These are phyloP conservation scores for Cutaneotrichosporon cyanovorans DNA, from an alignment of 1,284 basidiomycete species.

Conservation along the genomic window DNA sequence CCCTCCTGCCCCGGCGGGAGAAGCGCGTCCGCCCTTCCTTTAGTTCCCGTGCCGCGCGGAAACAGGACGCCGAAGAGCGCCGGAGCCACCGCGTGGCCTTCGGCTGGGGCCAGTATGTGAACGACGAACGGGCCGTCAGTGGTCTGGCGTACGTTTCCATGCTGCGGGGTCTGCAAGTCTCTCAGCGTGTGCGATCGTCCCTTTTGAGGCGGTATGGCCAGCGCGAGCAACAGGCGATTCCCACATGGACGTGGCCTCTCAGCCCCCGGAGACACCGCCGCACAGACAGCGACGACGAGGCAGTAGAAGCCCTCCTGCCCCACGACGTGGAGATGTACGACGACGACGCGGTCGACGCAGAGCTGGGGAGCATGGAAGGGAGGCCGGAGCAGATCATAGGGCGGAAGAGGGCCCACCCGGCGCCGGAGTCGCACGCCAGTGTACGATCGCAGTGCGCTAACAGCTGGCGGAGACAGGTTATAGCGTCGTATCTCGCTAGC, in stretches of 20 bases:
- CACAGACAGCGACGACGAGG: conserved; percentile 1
- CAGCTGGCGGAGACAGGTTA: too few relatives aligned
- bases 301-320: conserved; percentile 4
- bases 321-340: conserved; percentile 7
- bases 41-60: not conserved
- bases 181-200: not conserved
- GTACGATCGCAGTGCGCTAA: too few relatives aligned
- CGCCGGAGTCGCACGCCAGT: too few relatives aligned
- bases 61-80: not conserved
- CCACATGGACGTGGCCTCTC: too few relatives aligned
- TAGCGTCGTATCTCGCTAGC: too few relatives aligned
- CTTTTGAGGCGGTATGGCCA: not conserved
- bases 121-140: not conserved
- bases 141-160: not conserved
- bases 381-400: not conserved
- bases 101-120: not conserved
- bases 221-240: not conserved
- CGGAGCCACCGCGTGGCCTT: not conserved
- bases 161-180: not conserved
- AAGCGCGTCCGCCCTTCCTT: not conserved
- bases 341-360: conserved; percentile 6
- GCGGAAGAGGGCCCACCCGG: not conserved
- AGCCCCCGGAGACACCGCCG: too few relatives aligned
- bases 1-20: not conserved
- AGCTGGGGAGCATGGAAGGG: not conserved